A percentile compares a stretch with the other conserved stretches of the same genome.
phyloP scores from a whole-genome alignment of 2,329 filamentous ascomycete genomes.

The Epicoccum sorghinum region DNA sequence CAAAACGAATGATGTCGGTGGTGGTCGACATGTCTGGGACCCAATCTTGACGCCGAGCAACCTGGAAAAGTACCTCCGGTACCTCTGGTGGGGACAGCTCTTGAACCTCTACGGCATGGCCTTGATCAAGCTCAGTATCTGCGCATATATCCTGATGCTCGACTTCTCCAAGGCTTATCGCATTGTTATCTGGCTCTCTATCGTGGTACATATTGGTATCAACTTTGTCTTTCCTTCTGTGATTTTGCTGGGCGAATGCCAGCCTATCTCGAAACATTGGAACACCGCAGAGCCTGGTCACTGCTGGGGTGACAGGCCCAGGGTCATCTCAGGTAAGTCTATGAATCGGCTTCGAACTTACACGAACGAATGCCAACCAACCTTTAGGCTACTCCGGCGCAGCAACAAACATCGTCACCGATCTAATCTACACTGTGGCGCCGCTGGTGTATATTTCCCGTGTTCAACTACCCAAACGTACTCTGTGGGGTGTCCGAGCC shows the following conservation, averaged over 20 bases:
- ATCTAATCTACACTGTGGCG: conserved; percentile 32
- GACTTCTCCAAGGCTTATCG: conserved; percentile 32
- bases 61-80: conserved; percentile 24
- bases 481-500: conserved; percentile 34
- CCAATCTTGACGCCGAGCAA: conserved; percentile 27
- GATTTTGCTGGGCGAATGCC: conserved; percentile 32
- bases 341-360: no score
- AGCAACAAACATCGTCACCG: conserved; percentile 34
- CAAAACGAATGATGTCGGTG: conserved; percentile 27
- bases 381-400: conserved; percentile 30
- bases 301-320: conserved; percentile 32
- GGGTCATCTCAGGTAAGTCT: conserved; percentile 29
- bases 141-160: conserved; percentile 34
- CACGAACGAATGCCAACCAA: neutral
- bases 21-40: conserved; percentile 34
- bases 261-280: conserved; percentile 32
- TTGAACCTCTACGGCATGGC: conserved; percentile 38
- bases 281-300: conserved; percentile 26
- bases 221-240: conserved; percentile 33
- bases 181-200: conserved; percentile 29
- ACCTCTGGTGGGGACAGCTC: conserved; percentile 31
- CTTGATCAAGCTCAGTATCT: conserved; percentile 36
- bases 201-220: conserved; percentile 26
- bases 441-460: conserved; percentile 32
- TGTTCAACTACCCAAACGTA: conserved; percentile 32